Evolutionary conservation across 202 grass and related monocot species (phyloP).

Genomic region (Dendrocalamus latiflorus): DNA sequence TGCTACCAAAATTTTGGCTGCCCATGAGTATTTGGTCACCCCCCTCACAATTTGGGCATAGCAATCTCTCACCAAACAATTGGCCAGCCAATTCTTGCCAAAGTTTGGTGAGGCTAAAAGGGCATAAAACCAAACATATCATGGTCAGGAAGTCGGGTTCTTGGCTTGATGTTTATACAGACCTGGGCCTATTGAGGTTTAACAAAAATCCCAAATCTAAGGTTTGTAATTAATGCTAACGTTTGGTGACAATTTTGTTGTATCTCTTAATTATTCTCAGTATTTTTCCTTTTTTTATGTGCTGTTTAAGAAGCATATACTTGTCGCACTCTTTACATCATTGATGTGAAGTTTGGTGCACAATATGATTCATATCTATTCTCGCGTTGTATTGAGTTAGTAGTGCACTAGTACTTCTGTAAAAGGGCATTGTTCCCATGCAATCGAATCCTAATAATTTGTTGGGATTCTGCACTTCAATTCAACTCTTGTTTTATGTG

Average conservation of each 20-base stretch:
- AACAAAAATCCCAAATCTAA: background rate
- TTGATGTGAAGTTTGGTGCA: too few species aligned
- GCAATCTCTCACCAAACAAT: background rate
- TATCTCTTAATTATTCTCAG: background rate
- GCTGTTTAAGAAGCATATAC: background rate
- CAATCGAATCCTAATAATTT: background rate
- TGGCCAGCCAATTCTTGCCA: background rate
- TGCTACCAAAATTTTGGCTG: background rate
- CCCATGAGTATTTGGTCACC: background rate
- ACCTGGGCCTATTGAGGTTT: background rate
- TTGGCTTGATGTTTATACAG: background rate
- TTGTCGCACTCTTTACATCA: too few species aligned
- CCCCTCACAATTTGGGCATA: background rate
- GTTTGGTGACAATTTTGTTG: background rate
- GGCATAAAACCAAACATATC: background rate
- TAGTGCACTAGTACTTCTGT: background rate
- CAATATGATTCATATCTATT: background rate
- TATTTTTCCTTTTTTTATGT: background rate
- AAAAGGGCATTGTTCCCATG: background rate
- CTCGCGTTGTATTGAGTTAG: background rate
- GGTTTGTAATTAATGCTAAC: background rate
- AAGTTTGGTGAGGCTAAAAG: background rate
- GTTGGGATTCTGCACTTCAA: background rate
- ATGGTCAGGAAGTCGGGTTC: background rate
- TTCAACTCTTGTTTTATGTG: background rate